Evolutionary conservation across 352 stramenopile genomes (phyloP).

Genomic region (Phytophthora podocarpi): DNA sequence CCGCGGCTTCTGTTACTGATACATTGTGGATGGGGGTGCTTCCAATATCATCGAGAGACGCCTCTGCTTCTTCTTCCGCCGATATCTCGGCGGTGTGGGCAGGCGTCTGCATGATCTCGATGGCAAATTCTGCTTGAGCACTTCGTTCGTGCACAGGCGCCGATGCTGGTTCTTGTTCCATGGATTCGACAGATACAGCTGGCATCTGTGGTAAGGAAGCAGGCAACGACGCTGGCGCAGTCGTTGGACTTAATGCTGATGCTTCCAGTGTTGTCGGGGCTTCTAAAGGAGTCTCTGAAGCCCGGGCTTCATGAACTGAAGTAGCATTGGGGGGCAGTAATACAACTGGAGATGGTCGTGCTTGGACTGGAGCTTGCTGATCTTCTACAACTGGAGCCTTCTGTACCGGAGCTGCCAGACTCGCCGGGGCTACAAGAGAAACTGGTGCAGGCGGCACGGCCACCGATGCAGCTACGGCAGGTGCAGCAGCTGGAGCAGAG

Average conservation of each 20-base stretch:
- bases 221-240: slow-evolving; percentile 9
- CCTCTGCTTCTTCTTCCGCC: slow-evolving; percentile 19
- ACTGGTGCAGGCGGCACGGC: slow-evolving; percentile 29
- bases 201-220: slow-evolving; percentile 23
- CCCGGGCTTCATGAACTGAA: slow-evolving; percentile 15
- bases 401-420: slow-evolving; percentile 9
- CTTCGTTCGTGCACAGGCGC: slow-evolving; percentile 31
- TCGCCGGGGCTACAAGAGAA: slow-evolving; percentile 22
- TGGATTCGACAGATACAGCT: slow-evolving; percentile 20
- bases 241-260: slow-evolving; percentile 15
- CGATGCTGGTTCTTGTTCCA: slow-evolving; percentile 9
- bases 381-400: slow-evolving; percentile 21
- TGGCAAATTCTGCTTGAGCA: slow-evolving; percentile 41
- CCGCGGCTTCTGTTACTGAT: slow-evolving; percentile 38
- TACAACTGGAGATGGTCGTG: slow-evolving; percentile 43
- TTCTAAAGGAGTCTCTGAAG: slow-evolving; percentile 25
- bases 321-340: slow-evolving; percentile 35
- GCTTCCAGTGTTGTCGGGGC: slow-evolving; percentile 12
- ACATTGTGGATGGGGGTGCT: slow-evolving; percentile 58
- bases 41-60: slow-evolving; percentile 43
- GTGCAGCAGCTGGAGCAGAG: slow-evolving; percentile 20
- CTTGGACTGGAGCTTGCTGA: slow-evolving; percentile 13
- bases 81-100: slow-evolving; percentile 20
- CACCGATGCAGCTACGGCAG: slow-evolving; percentile 12
- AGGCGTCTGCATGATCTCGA: slow-evolving; percentile 42